Percentiles rank a stretch among this genome's conserved stretches.
These are phyloP conservation scores for Aspergillus kassunensis DNA, from an alignment of 495 filamentous ascomycete genomes.

Conservation along the genomic window DNA sequence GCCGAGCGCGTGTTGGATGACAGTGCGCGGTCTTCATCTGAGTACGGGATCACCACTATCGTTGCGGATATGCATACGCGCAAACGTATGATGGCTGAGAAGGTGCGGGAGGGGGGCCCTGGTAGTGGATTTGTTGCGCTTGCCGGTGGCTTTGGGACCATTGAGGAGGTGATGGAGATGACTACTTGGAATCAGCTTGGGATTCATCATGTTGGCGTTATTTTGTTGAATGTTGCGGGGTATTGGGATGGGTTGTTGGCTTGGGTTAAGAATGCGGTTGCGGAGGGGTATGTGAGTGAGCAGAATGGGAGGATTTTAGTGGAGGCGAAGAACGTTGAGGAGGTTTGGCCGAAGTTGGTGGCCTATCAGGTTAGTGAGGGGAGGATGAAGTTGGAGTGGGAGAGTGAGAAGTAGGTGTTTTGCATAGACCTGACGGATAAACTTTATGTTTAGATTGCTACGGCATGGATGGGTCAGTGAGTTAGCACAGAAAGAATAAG, in stretches of 20 bases:
- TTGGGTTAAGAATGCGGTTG: conserved; percentile 78
- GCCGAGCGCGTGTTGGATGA: conserved; percentile 33
- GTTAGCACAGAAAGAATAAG: background rate
- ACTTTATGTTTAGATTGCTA: too few relatives aligned
- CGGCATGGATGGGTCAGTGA: too few relatives aligned
- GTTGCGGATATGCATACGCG: conserved; percentile 94
- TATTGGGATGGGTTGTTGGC: conserved; percentile 83
- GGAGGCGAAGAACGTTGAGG: conserved; percentile 66
- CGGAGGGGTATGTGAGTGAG: conserved; percentile 67
- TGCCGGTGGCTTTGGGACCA: conserved; percentile 86
- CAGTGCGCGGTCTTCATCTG: conserved; percentile 29
- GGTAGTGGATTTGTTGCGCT: conserved; percentile 89
- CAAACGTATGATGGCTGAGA: conserved; percentile 85
- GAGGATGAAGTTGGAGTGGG: conserved; percentile 79
- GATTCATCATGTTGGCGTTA: conserved; percentile 78
- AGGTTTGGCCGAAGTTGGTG: conserved; percentile 64
- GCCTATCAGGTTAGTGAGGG: conserved; percentile 72
- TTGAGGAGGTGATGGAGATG: conserved; percentile 96
- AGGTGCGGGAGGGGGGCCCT: conserved; percentile 73
- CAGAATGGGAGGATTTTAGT: conserved; percentile 70
- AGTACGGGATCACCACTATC: conserved; percentile 80
- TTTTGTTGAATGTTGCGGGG: conserved; percentile 79
- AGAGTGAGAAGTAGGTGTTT: conserved; percentile 51
- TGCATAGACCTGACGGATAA: too few relatives aligned
- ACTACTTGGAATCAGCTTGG: conserved; percentile 97